A percentile compares a stretch with the other conserved stretches of the same genome.
Evolutionary conservation across 129 eudicot species (phyloP).

Genomic region (Logfia minima): DNA sequence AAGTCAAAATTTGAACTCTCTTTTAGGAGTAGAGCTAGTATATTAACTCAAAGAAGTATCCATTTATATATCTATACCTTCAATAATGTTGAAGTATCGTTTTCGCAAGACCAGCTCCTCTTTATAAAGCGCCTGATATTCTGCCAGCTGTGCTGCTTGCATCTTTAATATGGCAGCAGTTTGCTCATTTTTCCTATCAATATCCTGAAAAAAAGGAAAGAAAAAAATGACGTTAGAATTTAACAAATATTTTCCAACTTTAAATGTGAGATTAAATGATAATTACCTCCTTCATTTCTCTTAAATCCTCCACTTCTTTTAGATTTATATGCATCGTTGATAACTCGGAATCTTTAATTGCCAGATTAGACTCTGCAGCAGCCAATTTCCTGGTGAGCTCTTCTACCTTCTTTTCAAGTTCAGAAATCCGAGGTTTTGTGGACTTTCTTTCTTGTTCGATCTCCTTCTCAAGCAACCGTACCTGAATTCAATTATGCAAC

Average conservation of each 20-base stretch:
- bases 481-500: conserved; percentile 40
- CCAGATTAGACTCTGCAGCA: conserved; percentile 57
- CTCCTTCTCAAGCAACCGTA: conserved; percentile 49
- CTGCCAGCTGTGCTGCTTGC: conserved; percentile 94
- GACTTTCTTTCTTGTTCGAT: conserved; percentile 67
- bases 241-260: conserved; percentile 4
- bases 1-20: neutral
- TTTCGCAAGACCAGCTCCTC: conserved; percentile 86
- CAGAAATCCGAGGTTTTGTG: conserved; percentile 51
- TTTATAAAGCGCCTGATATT: conserved; percentile 78
- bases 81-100: conserved; percentile 83
- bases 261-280: conserved; percentile 1
- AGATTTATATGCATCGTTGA: conserved; percentile 61
- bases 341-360: conserved; percentile 58
- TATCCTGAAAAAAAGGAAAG: conserved; percentile 52
- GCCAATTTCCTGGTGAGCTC: conserved; percentile 47
- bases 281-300: conserved; percentile 96
- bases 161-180: conserved; percentile 90
- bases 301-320: conserved; percentile 80
- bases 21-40: no score
- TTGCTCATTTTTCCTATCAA: conserved; percentile 96
- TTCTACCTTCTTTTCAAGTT: conserved; percentile 77
- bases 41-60: neutral
- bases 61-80: conserved; percentile 49
- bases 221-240: conserved; percentile 6